Conservation (phyloP, 768 basidiomycete species). For the Saitozyma podzolica region DNA sequence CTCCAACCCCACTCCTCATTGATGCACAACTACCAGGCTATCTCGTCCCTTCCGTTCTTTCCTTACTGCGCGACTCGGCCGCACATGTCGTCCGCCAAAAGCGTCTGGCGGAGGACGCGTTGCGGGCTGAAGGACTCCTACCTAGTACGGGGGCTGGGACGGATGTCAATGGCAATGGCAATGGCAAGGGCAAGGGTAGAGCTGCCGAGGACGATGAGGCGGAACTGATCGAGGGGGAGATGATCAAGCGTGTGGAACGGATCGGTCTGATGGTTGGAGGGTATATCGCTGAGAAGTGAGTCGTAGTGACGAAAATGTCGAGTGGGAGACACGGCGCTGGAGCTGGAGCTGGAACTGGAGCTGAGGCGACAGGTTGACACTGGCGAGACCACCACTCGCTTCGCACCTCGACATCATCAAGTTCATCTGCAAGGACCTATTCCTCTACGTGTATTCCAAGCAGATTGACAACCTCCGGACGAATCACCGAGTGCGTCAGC, state of each 20-base stretch:
- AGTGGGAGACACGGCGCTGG: not conserved
- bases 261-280: slow-evolving; percentile 85
- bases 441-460: slow-evolving; percentile 87
- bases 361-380: slow-evolving; percentile 63
- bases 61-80: slow-evolving; percentile 71
- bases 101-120: slow-evolving; percentile 75
- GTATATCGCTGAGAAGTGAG: slow-evolving; percentile 80
- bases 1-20: slow-evolving; percentile 43
- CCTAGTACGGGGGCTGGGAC: slow-evolving; percentile 36
- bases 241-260: slow-evolving; percentile 69
- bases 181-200: slow-evolving; percentile 59
- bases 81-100: slow-evolving; percentile 72
- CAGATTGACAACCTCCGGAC: slow-evolving; percentile 94
- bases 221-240: slow-evolving; percentile 74
- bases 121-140: slow-evolving; percentile 56
- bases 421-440: slow-evolving; percentile 95
- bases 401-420: slow-evolving; percentile 89
- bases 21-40: slow-evolving; percentile 56
- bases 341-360: slow-evolving; percentile 1
- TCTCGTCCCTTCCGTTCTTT: slow-evolving; percentile 77
- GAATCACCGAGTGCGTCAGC: slow-evolving; percentile 76
- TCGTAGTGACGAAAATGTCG: slow-evolving; percentile 10
- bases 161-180: slow-evolving; percentile 48
- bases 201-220: slow-evolving; percentile 63
- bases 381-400: slow-evolving; percentile 70